These are phyloP conservation scores for Penicillium sp. DNA, from an alignment of 2,329 filamentous ascomycete species.

Conservation along the genomic window DNA sequence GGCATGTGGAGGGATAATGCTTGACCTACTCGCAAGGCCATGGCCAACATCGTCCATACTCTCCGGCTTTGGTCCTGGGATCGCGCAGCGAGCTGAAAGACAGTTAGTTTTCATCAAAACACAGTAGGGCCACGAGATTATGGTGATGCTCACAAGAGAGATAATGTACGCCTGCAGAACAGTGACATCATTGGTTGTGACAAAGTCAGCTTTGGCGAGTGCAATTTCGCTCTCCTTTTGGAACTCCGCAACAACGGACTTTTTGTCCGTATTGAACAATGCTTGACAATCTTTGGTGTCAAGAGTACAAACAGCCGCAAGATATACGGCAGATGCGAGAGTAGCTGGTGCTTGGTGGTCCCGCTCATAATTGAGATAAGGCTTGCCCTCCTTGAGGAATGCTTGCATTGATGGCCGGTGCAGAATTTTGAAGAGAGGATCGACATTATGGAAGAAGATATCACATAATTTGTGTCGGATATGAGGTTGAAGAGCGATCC, in stretches of 20 bases:
- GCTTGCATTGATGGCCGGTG: constrained; percentile 31
- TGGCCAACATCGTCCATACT: constrained; percentile 37
- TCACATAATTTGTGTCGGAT: constrained; percentile 22
- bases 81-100: constrained; percentile 25
- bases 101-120: neutral
- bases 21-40: constrained; percentile 35
- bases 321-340: constrained; percentile 28
- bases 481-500: constrained; percentile 11
- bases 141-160: constrained; percentile 26
- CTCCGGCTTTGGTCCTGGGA: constrained; percentile 34
- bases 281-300: constrained; percentile 24
- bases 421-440: constrained; percentile 35
- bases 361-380: constrained; percentile 32
- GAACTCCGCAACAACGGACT: constrained; percentile 20
- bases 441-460: constrained; percentile 29
- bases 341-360: constrained; percentile 29
- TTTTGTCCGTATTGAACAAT: constrained; percentile 23
- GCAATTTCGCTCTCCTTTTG: constrained; percentile 27
- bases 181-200: constrained; percentile 35
- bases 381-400: constrained; percentile 26
- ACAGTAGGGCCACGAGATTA: neutral
- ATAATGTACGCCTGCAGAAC: constrained; percentile 36
- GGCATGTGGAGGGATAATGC: constrained; percentile 32
- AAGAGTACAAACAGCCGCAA: constrained; percentile 28
- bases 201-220: constrained; percentile 28